Percentiles rank a stretch among this genome's conserved stretches.
These are phyloP conservation scores for Ophiostoma novo-ulmi DNA, from an alignment of 2,329 filamentous ascomycete genomes.

Conservation along the genomic window DNA sequence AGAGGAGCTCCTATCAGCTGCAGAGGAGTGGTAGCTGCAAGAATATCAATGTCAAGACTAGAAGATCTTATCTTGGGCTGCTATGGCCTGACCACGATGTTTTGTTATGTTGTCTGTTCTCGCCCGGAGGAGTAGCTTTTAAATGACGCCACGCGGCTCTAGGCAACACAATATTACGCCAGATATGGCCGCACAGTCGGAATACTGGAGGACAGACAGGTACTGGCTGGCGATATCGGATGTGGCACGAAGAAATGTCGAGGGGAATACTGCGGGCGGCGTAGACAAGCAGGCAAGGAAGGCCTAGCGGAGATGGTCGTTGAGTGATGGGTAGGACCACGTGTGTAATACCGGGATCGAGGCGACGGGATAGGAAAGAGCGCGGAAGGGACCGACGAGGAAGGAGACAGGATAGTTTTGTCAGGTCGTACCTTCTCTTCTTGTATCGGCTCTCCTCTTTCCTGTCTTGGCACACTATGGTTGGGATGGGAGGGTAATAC, in stretches of 20 bases:
- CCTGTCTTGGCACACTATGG: slow-evolving; percentile 9
- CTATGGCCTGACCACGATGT: not conserved
- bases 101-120: not conserved
- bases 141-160: not conserved
- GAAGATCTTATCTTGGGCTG: not conserved
- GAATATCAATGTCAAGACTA: not conserved
- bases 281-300: not conserved
- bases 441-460: slow-evolving; percentile 14
- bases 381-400: not conserved
- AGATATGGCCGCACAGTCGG: not conserved
- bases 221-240: slow-evolving; percentile 14
- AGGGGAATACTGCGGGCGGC: not conserved
- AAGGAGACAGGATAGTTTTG: not conserved
- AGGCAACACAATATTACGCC: not conserved
- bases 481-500: not conserved
- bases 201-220: not conserved
- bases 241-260: slow-evolving; percentile 8
- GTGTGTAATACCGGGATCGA: not conserved
- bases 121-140: not conserved
- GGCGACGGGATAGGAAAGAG: slow-evolving; percentile 3
- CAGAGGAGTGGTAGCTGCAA: not conserved
- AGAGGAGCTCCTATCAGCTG: not conserved
- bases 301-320: not conserved
- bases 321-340: not conserved
- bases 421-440: slow-evolving; percentile 3